Evolutionary conservation across 176 grass and related monocot genomes (phyloP).

Genomic region (Metroxylon sagu): DNA sequence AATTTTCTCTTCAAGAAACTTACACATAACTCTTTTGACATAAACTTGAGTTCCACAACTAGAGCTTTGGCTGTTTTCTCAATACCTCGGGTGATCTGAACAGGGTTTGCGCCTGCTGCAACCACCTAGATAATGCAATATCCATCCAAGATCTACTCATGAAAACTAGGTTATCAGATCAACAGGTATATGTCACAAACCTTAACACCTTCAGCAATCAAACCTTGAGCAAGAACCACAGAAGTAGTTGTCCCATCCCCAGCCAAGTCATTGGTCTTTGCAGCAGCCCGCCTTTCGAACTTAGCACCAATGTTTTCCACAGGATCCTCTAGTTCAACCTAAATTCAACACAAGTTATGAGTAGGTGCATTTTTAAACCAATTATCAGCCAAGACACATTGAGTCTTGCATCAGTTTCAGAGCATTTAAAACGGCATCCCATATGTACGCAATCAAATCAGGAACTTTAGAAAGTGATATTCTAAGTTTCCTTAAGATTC

Average conservation of each 20-base stretch:
- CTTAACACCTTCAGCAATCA: slow-evolving; percentile 97
- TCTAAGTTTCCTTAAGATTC: too few relatives aligned
- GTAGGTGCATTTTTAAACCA: too few relatives aligned
- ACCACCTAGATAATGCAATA: slow-evolving; percentile 44
- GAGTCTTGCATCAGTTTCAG: too few relatives aligned
- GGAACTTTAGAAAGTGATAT: too few relatives aligned
- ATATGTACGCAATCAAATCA: too few relatives aligned
- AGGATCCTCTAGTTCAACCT: slow-evolving; percentile 91
- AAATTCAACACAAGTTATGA: background rate
- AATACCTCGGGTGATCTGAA: slow-evolving; percentile 89
- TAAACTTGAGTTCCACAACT: slow-evolving; percentile 57
- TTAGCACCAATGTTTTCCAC: slow-evolving; percentile 99
- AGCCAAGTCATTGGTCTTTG: slow-evolving; percentile 91
- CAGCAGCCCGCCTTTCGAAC: slow-evolving; percentile 89
- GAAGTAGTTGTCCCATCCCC: slow-evolving; percentile 96
- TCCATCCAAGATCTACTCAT: background rate
- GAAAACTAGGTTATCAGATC: background rate
- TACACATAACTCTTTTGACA: slow-evolving; percentile 72
- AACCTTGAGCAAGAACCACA: slow-evolving; percentile 93
- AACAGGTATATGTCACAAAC: slow-evolving; percentile 12
- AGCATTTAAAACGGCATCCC: too few relatives aligned
- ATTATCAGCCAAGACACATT: too few relatives aligned
- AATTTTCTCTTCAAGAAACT: background rate
- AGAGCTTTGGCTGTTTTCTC: slow-evolving; percentile 90
- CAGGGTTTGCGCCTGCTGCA: slow-evolving; percentile 93